Base-by-base conservation (phyloP, 306 rosid species). In the Gynostemma pentaphyllum region DNA sequence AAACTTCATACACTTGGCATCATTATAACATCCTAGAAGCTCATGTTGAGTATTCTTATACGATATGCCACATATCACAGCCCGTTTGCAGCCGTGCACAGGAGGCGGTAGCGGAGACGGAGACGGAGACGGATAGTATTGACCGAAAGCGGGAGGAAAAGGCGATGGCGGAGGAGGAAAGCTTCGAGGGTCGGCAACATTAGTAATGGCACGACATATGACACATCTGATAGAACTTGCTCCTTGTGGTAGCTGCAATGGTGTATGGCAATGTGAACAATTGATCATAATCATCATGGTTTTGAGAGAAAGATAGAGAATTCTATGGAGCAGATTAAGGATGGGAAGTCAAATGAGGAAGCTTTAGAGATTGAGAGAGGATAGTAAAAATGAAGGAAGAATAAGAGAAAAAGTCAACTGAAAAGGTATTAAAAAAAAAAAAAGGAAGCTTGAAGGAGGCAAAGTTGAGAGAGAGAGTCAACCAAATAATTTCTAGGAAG, bases 1-100 rank as follows among this genome's bases (percentile, higher is more conserved):
- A 47, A 78, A 81, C 45, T 77, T 75, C 83, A 81, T 81, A 45
- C 83, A 81, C 46, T 68, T 81, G n/a, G 78, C 86, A 24, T 81
- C 86, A 42, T 75, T 81, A 22, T 78, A 57, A 50, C 83, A 71
- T 0, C 86, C 86, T 50, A 72, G 59, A 22, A 81, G 81, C 79
- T 75, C 78, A 11, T 68, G 70, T 23, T 64, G 32, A 9, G 76
- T 44, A 9, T 56, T 27, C 63, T 67, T 74, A n/a, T 81, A 81
- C 49, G 80, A 72, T 11, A 81, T 76, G 5, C 81, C 86, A 41
- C 86, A 81, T 36, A 81, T 50, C 70, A 81, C 67, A 1, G 86
- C 86, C 22, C 83, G 64, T 72, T 78, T 81, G 18, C 50, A 34
- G 19, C 81, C 78, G 16, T 70, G 76, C 1, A n/a, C 52, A 13